Conservation (phyloP, 2,329 filamentous ascomycete genomes). For the Colletotrichum coccodes region DNA sequence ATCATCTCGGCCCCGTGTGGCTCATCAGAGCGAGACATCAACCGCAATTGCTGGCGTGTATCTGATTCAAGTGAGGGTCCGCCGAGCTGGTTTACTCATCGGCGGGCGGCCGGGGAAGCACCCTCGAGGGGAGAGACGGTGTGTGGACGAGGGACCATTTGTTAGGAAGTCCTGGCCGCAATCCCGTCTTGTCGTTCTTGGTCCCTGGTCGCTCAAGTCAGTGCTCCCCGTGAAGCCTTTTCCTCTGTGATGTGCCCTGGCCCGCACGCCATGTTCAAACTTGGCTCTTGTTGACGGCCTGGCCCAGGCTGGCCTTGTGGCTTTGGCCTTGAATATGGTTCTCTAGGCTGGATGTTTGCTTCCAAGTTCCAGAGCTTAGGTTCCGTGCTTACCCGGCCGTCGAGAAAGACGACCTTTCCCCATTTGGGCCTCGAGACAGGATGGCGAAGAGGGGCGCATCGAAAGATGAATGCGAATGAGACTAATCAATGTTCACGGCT, state of each 20-base stretch:
- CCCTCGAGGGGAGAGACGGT: slow-evolving; percentile 1
- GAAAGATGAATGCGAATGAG: background rate
- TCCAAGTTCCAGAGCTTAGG: background rate
- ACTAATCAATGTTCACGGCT: background rate
- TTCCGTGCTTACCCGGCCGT: slow-evolving; percentile 8
- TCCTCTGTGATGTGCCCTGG: background rate
- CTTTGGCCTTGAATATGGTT: background rate
- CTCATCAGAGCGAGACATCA: slow-evolving; percentile 8
- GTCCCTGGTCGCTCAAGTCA: background rate
- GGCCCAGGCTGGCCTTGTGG: slow-evolving; percentile 3
- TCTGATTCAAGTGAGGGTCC: background rate
- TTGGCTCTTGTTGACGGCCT: slow-evolving; percentile 17
- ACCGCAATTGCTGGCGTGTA: background rate
- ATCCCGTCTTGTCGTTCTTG: slow-evolving; percentile 11
- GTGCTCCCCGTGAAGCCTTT: background rate
- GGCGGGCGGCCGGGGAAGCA: background rate
- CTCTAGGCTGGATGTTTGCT: slow-evolving; percentile 3
- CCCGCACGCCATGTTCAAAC: slow-evolving; percentile 22
- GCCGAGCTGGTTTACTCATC: background rate
- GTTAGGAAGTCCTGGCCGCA: slow-evolving; percentile 7
- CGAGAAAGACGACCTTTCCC: background rate
- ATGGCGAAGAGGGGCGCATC: background rate
- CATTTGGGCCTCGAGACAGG: background rate
- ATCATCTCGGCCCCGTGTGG: slow-evolving; percentile 17
- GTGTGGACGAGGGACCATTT: background rate